Evolutionary conservation across 352 stramenopile genomes (phyloP), one percentile per base, ranked within the genome.

Genomic region (Globisporangium parvum): DNA sequence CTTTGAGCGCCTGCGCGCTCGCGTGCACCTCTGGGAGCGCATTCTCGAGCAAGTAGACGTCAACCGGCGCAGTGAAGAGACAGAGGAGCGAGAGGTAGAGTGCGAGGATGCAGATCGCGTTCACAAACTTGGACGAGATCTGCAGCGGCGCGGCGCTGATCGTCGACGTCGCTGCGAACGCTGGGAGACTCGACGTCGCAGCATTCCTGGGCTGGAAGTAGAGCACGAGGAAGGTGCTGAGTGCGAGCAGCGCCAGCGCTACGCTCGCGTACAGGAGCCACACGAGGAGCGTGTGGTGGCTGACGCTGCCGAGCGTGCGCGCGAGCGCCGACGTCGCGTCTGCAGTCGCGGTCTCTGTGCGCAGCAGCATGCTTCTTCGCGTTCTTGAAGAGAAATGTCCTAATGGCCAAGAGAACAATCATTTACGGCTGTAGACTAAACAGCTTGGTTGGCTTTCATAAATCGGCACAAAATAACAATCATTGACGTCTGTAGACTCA

Each of bases 11-110:
- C 14, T 67, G 51, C 10, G 69, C 73, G 50, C 82, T 91, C 18
- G 69, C 52, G 53, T 80, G 74, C 23, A 88, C 62, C 42, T 88
- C 66, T 0, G 80, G 76, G 8, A 90, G 69, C 15, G 68, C 61
- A 49, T 91, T 88, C 45, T 91, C 79, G 35, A 91, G 65, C 40
- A 94, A 41, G 49, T 78, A 94, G 6, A 94, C 80, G 48, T 94
- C 84, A 42, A 92, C 72, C 9, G 84, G 84, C 17, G 82, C 76
- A 0, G 79, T 91, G 57, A 92, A 90, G 12, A 94, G 65, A 39
- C 80, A 91, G 26, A 92, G 56, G 5, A 94, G 56, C 52, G 84
- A 69, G 37, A 89, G 48, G 50, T 88, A 91, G 4, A 94, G 73
- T 50, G 80, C 74, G 24, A 76, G 24, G 37, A 90, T 76, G 59